Conservation (phyloP, 2,329 filamentous ascomycete genomes). For the Beauveria sp. region DNA sequence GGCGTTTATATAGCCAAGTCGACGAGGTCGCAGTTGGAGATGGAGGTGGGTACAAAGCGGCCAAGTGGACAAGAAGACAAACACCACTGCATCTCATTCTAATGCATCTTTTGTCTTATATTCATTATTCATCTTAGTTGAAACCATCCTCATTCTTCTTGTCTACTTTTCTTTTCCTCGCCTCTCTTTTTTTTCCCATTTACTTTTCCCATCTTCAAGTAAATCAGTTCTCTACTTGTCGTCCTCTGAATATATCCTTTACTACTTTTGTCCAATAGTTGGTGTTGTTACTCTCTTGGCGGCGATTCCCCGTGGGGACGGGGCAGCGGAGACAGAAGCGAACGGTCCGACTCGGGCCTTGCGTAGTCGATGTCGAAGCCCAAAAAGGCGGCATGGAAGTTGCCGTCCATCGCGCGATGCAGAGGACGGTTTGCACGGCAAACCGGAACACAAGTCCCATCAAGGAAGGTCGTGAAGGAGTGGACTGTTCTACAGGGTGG, state of each 20-base stretch:
- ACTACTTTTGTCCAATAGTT: too few relatives aligned
- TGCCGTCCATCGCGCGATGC: neutral
- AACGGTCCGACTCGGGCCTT: constrained; percentile 5
- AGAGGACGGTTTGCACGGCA: neutral
- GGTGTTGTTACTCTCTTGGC: too few relatives aligned
- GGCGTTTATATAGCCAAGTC: neutral
- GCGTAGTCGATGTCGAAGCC: neutral
- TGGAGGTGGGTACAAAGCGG: constrained; percentile 1
- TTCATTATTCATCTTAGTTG: too few relatives aligned
- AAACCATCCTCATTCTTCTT: too few relatives aligned
- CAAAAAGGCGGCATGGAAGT: neutral
- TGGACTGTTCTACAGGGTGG: neutral
- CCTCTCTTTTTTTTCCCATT: too few relatives aligned
- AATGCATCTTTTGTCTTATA: too few relatives aligned
- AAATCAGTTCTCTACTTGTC: too few relatives aligned
- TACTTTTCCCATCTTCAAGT: too few relatives aligned
- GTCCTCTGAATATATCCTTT: too few relatives aligned
- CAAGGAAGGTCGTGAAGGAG: constrained; percentile 1
- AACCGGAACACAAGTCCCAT: neutral
- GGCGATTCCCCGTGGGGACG: constrained; percentile 3
- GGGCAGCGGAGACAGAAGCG: neutral
- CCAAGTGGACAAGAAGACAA: too few relatives aligned
- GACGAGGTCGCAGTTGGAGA: neutral
- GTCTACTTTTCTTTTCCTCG: too few relatives aligned
- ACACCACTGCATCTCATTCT: too few relatives aligned